Base-by-base conservation (phyloP, 805 yeast species). In the Lachancea cidri region DNA sequence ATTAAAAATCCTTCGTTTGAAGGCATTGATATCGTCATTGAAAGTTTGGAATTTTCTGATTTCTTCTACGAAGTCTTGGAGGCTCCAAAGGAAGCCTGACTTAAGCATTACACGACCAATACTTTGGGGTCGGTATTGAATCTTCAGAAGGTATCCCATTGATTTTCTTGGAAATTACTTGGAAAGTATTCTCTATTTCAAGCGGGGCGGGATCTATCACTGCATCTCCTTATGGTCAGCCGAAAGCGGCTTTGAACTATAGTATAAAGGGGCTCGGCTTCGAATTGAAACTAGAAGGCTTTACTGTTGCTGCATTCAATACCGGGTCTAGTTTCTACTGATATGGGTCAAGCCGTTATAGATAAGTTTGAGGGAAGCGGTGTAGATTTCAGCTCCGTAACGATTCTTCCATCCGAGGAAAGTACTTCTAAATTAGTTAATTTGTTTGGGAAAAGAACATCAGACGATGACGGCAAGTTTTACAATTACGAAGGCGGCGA, bases 321-420 rank as follows among this genome's bases (percentile, higher is more conserved):
- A n/a, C 74, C 74, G 1, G 73, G 74, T 22, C 30, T 57, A 8
- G 71, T 69, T 13, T 13, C 37, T n/a, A 63, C 67, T 25, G 71
- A 68, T 35, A 57, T 60, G 62, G 62, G 56, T 4, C 38, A 41
- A 27, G 19, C 27, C 15, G 45, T 31, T 16, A 17, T 40, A n/a
- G 9, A 33, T 29, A 18, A 41, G 19, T 38, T 36, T 30, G 20
- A 36, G n/a, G 35, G 39, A 13, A 33, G 17, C 31, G 33, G 8
- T 39, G 35, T 15, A 17, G 35, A 34, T 40, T 27, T 37, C 25
- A 34, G 33, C 29, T n/a, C 14, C 17, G 24, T 34, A 24, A 24
- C 17, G 33, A 35, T 18, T 15, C 43, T 57, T 24, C 48, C 62
- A 3, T 55, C 67, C 4, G 61, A 50, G 20, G 50, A 48, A 17